Evolutionary conservation across 2,329 filamentous ascomycete genomes (phyloP), one percentile per base, ranked within the genome.

Genomic region (Colletotrichum plurivorum): DNA sequence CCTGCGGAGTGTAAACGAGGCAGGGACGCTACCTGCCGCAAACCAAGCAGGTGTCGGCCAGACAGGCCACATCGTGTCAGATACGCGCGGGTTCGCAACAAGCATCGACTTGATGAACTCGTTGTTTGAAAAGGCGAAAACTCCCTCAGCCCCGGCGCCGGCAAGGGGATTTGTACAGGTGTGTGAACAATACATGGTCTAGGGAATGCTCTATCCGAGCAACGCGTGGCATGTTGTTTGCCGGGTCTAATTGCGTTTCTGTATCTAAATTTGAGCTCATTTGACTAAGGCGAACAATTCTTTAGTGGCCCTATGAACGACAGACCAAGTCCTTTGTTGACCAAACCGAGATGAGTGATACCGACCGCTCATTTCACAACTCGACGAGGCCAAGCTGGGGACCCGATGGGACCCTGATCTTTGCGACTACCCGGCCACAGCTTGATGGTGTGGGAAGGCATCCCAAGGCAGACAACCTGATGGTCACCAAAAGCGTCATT

Each of bases 91-190:
- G 1, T 95, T 97, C 80, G 88, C 90, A 20, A 97, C 93, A 20
- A 95, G 93, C 76, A 97, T 98, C 82, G 96, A 98, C 83, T 84
- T 98, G 78, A 98, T 97, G 94, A 95, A 97, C 78, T 97, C 94
- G 55, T 84, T 98, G 64, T 98, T 97, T 81, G 92, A 93, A 78
- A 89, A 92, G 80, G 87, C 90, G 71, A 90, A 88, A 83, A 86
- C 85, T 61, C 86, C 86, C 72, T 81, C 83, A 61, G 84, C 83
- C 72, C 81, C 84, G 43, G 77, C 84, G 73, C 80, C 85, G 69
- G 83, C 84, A 74, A 89, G 89, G 82, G 92, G 93, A 78, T 93
- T 95, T 81, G 92, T 87, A 67, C 87, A 98, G 95, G 96, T 98
- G 90, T 92, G 95, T 95, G 81, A 84, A 75, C 77, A 79, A 72